Percentiles rank a stretch among this genome's conserved stretches.
These are phyloP conservation scores for Globisporangium heterothallicum DNA, from an alignment of 352 stramenopile species.

Conservation along the genomic window DNA sequence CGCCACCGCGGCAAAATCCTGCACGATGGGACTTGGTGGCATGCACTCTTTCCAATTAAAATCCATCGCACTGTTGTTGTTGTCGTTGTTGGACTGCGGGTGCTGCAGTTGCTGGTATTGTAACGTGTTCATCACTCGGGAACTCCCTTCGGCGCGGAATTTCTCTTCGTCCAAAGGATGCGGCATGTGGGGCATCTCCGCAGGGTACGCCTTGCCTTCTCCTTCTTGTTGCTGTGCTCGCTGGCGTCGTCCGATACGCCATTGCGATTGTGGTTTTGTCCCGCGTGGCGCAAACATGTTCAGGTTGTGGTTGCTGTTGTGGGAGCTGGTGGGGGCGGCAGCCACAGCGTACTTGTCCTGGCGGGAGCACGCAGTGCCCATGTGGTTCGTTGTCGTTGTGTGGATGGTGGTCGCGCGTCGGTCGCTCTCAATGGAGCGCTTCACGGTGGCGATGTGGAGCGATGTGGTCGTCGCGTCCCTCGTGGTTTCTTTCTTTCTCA, in stretches of 20 bases:
- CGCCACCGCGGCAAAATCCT: constrained; percentile 66
- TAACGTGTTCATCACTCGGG: not conserved
- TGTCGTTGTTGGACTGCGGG: constrained; percentile 2
- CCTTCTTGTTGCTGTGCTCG: not conserved
- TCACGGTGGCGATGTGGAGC: not conserved
- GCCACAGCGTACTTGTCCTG: constrained; percentile 18
- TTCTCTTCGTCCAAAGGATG: constrained; percentile 3
- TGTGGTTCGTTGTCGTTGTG: constrained; percentile 11
- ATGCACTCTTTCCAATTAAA: constrained; percentile 19
- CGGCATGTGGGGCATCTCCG: not conserved
- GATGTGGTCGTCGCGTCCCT: no score
- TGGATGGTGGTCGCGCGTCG: not conserved
- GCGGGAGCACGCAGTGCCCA: constrained; percentile 39
- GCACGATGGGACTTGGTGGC: constrained; percentile 37
- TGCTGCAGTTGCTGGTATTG: constrained; percentile 10
- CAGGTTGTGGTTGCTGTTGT: constrained; percentile 2
- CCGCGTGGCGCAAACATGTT: constrained; percentile 2
- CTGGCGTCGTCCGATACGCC: constrained; percentile 9
- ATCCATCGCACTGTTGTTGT: constrained; percentile 10
- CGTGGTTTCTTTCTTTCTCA: no score
- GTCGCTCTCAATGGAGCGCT: not conserved
- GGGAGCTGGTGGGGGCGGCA: constrained; percentile 3
- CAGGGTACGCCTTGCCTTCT: not conserved
- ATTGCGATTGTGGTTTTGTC: constrained; percentile 8
- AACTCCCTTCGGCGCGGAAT: constrained; percentile 11